Evolutionary conservation across 139 green algal species (phyloP), one percentile per base, ranked within the genome.

Genomic region (Nannochloris sp.): DNA sequence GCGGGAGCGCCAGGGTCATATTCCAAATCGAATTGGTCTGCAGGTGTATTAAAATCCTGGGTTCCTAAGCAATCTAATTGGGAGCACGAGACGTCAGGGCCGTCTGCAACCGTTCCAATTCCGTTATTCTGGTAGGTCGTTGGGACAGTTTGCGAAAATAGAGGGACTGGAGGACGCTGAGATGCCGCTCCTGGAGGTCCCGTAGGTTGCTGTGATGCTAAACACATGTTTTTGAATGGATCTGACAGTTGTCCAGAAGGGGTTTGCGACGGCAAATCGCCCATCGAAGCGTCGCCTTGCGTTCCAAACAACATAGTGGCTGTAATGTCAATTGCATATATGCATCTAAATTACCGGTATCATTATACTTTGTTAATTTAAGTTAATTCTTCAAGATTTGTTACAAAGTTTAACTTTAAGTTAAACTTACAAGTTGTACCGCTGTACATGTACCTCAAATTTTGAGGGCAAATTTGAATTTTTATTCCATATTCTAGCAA

Each of bases 11-110:
- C 37, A 9, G 23, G 33, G 27, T 61, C 54, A 39, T 53, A 57
- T 9, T 65, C 67, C 10, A 68, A 13, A 5, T 45, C 47, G 55
- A 75, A 72, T 64, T 81, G 80, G 30, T 85, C 80, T 10, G 61
- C 68, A 15, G 80, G 80, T 0, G 80, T 87, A 30, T 82, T 68
- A 51, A 74, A 87, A 54, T 87, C 80, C 42, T 75, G 80, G 2
- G 76, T 81, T 24, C 70, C 38, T 14, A 70, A 38, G 6, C 6
- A 24, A 25, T 68, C 61, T 12, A 12, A 39, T 36, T 59, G 48
- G 9, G 48, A 59, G 12, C 48, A 59, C 30, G 12, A 36, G 9
- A 12, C 9, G 48, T 9, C 48, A 34, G 19, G 13, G 4, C 14
- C 27, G 36, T 53, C 29, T 9, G 51, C 51, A 23, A 60, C 36